phyloP scores from a whole-genome alignment of 768 basidiomycete genomes.

The Leccinum broughii region DNA sequence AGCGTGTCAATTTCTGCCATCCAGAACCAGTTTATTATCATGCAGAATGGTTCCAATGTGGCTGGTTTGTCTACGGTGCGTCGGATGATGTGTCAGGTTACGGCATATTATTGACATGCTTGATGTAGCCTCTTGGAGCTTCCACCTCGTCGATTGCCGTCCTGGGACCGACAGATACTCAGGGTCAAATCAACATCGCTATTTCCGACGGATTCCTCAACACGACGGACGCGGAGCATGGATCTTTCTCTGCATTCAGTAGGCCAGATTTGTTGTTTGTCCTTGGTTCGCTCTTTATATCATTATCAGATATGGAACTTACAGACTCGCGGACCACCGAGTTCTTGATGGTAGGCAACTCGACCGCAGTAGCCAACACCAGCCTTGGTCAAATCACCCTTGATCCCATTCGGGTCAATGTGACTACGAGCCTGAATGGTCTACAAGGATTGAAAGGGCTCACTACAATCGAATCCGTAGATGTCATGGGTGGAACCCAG shows the following conservation, averaged over 20 bases:
- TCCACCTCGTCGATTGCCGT: constrained; percentile 62
- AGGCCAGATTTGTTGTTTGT: constrained; percentile 20
- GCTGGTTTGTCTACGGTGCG: constrained; percentile 61
- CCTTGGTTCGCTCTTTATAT: not conserved
- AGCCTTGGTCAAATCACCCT: constrained; percentile 68
- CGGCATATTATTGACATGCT: constrained; percentile 1
- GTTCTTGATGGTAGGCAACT: constrained; percentile 61
- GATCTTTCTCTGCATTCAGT: constrained; percentile 62
- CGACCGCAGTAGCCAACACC: constrained; percentile 58
- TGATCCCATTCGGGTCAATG: constrained; percentile 70
- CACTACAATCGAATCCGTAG: constrained; percentile 57
- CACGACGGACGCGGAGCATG: constrained; percentile 47
- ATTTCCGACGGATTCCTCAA: constrained; percentile 54
- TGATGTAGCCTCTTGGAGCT: constrained; percentile 54
- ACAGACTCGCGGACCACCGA: constrained; percentile 48
- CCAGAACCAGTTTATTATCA: constrained; percentile 63
- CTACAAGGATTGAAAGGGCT: constrained; percentile 59
- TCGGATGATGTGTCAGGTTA: not conserved
- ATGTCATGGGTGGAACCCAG: constrained; percentile 63
- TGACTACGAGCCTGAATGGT: constrained; percentile 59
- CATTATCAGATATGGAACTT: constrained; percentile 51
- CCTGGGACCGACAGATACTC: constrained; percentile 52
- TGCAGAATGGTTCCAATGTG: constrained; percentile 50
- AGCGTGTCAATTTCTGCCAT: constrained; percentile 57
- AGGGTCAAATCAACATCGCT: constrained; percentile 64